These are phyloP conservation scores for Leishmania turanica DNA, from an alignment of 208 protist genomes.

Conservation along the genomic window DNA sequence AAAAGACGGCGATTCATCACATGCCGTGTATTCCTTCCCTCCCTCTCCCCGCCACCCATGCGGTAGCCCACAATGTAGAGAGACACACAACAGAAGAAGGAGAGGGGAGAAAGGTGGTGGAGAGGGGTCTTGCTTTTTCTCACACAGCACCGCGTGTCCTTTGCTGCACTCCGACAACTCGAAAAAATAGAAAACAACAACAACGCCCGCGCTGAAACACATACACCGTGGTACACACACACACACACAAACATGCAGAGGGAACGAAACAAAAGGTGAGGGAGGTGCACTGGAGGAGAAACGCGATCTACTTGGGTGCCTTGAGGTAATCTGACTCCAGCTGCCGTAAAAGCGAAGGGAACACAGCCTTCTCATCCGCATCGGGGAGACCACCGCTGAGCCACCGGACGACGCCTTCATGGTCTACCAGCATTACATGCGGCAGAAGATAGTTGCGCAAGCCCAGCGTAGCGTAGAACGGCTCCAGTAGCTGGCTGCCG, in stretches of 20 bases:
- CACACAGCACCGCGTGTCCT: background rate
- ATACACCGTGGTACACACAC: background rate
- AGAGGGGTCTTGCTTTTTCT: background rate
- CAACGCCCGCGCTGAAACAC: too few relatives aligned
- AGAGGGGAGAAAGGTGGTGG: background rate
- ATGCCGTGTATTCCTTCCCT: background rate
- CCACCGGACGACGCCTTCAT: conserved; percentile 82
- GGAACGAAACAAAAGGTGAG: background rate
- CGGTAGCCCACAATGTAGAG: background rate
- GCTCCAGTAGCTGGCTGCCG: conserved; percentile 65
- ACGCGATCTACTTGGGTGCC: conserved; percentile 17
- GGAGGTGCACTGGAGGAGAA: background rate
- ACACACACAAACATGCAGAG: background rate
- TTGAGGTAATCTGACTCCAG: conserved; percentile 78
- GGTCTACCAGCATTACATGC: conserved; percentile 83
- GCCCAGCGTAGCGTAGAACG: conserved; percentile 70
- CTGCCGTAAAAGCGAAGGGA: conserved; percentile 68
- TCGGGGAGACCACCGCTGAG: conserved; percentile 84
- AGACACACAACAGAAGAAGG: background rate
- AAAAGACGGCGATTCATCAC: background rate
- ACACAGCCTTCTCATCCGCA: conserved; percentile 60
- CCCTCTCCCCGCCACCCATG: background rate
- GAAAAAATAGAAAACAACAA: background rate
- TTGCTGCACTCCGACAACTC: background rate
- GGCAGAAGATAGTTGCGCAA: conserved; percentile 87